These are phyloP conservation scores for Aureobasidium leucospermi DNA, from an alignment of 2,329 filamentous ascomycete species.

Conservation along the genomic window DNA sequence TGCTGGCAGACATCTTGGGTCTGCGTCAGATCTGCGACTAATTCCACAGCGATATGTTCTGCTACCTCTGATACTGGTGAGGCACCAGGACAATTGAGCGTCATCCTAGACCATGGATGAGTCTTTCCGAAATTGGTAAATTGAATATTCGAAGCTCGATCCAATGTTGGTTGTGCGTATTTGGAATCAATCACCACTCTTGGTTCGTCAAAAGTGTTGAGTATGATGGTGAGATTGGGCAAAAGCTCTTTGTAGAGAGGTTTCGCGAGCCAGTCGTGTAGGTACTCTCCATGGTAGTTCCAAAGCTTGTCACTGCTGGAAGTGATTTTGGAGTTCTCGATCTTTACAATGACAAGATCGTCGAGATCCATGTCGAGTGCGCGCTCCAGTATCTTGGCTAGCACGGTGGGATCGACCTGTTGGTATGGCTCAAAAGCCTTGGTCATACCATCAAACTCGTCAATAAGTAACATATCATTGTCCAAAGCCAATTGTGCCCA, in stretches of 20 bases:
- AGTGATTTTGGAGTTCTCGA: not conserved
- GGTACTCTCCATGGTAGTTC: not conserved
- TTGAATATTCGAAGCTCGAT: not conserved
- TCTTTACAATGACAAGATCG: not conserved
- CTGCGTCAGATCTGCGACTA: not conserved
- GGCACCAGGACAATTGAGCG: not conserved
- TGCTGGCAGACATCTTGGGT: not conserved
- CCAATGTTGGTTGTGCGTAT: not conserved
- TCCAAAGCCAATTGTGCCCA: conserved; percentile 4
- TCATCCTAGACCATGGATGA: not conserved
- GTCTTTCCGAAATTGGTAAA: no score
- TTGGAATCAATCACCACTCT: not conserved
- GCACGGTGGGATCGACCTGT: not conserved
- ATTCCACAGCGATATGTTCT: conserved; percentile 31
- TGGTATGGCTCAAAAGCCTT: not conserved
- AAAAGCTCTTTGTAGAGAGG: not conserved
- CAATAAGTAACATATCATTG: conserved; percentile 3
- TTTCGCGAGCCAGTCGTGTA: not conserved
- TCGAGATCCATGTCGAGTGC: not conserved
- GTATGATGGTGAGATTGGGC: not conserved
- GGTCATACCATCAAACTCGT: conserved; percentile 10
- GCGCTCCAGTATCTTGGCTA: no score
- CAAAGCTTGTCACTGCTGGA: not conserved
- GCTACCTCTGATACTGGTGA: conserved; percentile 16
- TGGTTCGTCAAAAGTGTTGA: not conserved